Evolutionary conservation across 2,329 filamentous ascomycete species (phyloP), one percentile per base, ranked within the genome.

Genomic region (Epichloe uncinata): DNA sequence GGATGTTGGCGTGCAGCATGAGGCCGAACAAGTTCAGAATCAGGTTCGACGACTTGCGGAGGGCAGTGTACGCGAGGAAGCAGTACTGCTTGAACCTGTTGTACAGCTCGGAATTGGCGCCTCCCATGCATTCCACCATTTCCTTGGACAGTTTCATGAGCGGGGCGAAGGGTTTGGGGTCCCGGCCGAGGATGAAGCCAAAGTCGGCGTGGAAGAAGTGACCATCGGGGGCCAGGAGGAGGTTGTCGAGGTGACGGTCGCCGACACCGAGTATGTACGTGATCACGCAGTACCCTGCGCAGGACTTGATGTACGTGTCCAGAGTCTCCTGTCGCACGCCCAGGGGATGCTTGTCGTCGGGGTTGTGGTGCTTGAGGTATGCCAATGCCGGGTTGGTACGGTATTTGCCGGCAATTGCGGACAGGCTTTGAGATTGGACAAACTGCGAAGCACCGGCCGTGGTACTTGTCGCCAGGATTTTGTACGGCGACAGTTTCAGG

Each of bases 131-230:
- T 61, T 98, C 93, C 3, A 97, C 87, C 93, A 98, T 98, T 63
- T 98, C 91, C 58, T 90, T 91, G 62, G 85, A 91, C 8, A 98
- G 79, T 66, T 98, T 98, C 84, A 98, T 95, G 48, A 91, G 82
- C 0, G 93, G 93, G 0, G 93, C 91, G 62, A 98, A 97, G 0
- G 93, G 93, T 63, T 98, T 98, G 0, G 93, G 93, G 58, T 98
- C 93, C 40, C 93, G 86, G 16, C 93, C 93, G 1, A 98, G 83
- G 54, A 98, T 98, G 67, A 95, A 98, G 41, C 94, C 93, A 60
- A 98, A 98, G 66, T 98, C 93, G 33, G 91, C 90, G 64, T 98
- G 93, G 76, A 98, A 96, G 73, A 98, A 98, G 66, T 94, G 88
- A 0, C 82, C 93, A 57, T 90, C 85, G 1, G 93, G 90, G 0